Evolutionary conservation across 306 rosid genomes (phyloP), one percentile per base, ranked within the genome.

Genomic region (Begonia fuchsioides): DNA sequence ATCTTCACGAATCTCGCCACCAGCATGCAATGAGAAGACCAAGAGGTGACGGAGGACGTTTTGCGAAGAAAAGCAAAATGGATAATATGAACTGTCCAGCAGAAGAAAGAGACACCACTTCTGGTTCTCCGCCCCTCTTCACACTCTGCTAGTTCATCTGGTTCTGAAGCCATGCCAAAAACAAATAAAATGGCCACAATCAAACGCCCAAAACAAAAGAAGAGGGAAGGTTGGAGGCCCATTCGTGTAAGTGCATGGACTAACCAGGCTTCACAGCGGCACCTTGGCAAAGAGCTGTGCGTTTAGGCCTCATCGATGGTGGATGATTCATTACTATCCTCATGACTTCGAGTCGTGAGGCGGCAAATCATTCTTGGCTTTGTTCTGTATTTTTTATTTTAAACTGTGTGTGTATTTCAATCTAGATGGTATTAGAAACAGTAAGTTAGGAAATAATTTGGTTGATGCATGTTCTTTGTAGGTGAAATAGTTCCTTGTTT

Each of bases 331-430:
- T n/a, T n/a, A 20, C 47, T 57, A 40, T 56, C 76, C 83, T 68
- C 93, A 82, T 80, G 70, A 65, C 35, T 26, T 26, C 35, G 35
- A 26, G 35, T 44, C 63, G 85, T 55, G 68, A 61, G 72, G 83
- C 90, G 93, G 96, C 96, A 83, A 87, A 71, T 87, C 96, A 83
- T 87, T 87, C 96, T 87, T 87, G 96, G 96, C 95, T 88, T 65
- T 77, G 67, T 69, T 63, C 7, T 26, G 35, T 5, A 26, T 7
- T 20, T 20, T 20, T 20, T n/a, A n/a, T n/a, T n/a, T n/a, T n/a
- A n/a, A n/a, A 2, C 8, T 26, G 5, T 0, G 35, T 26, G 35
- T 6, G 35, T 26, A 26, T 26, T 26, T 26, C 35, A 26, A 26
- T 26, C 7, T 26, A 26, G 35, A 26, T 65, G 67, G 35, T 26